A percentile compares a stretch with the other conserved stretches of the same genome.
phyloP scores from a whole-genome alignment of 305 asterid species.

The Solanum aculeatissimum region DNA sequence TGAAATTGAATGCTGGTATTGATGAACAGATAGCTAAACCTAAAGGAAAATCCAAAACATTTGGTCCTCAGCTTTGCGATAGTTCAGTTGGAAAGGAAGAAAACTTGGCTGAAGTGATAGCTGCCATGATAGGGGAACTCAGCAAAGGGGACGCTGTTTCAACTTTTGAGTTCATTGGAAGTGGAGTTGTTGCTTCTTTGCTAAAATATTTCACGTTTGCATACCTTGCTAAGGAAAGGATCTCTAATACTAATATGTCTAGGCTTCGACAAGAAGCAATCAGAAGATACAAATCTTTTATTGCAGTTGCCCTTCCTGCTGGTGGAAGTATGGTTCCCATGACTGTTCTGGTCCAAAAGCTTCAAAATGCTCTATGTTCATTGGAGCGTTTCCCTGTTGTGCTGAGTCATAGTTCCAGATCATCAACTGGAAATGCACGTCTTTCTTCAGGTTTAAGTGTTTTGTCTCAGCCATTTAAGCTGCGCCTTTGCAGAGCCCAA shows the following conservation, averaged over 20 bases:
- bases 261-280: conserved; percentile 80
- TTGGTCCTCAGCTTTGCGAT: conserved; percentile 35
- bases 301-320: conserved; percentile 67
- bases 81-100: conserved; percentile 52
- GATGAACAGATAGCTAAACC: conserved; percentile 57
- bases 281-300: conserved; percentile 69
- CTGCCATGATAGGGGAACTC: conserved; percentile 80
- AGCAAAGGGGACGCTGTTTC: conserved; percentile 90
- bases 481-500: conserved; percentile 92
- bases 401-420: conserved; percentile 74
- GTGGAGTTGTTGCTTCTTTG: conserved; percentile 82
- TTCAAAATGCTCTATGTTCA: conserved; percentile 88
- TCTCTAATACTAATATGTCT: conserved; percentile 55
- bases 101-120: conserved; percentile 52
- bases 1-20: conserved; percentile 45
- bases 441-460: conserved; percentile 91
- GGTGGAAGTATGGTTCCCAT: conserved; percentile 47
- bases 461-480: conserved; percentile 82
- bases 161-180: conserved; percentile 92
- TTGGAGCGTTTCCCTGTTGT: conserved; percentile 94
- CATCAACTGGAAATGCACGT: conserved; percentile 70
- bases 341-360: conserved; percentile 73
- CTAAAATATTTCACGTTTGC: conserved; percentile 89
- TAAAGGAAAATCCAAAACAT: conserved; percentile 81
- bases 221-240: conserved; percentile 58